Conservation (phyloP, 805 yeast genomes). For the Starmera pachycereana region DNA sequence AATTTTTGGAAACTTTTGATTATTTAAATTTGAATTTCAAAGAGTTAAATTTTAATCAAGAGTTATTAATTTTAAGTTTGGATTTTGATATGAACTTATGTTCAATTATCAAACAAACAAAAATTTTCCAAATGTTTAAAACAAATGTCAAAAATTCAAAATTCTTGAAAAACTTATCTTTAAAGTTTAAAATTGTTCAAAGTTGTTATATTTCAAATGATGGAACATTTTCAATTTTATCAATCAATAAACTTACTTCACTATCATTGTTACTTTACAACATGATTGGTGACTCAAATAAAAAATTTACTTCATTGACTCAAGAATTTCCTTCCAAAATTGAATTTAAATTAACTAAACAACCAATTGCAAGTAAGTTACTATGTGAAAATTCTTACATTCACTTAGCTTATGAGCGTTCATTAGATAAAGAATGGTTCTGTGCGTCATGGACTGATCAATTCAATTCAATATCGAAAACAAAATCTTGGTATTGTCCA, state of each 20-base stretch:
- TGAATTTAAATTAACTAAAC: constrained; percentile 31
- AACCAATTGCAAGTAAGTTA: constrained; percentile 24
- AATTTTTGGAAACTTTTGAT: background rate
- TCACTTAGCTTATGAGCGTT: constrained; percentile 79
- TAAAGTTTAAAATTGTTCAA: constrained; percentile 29
- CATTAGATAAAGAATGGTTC: constrained; percentile 75
- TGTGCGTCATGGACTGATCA: constrained; percentile 88
- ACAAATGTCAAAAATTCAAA: constrained; percentile 6
- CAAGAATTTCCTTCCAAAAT: constrained; percentile 32
- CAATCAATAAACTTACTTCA: constrained; percentile 27
- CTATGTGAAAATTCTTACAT: constrained; percentile 63
- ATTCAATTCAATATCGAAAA: constrained; percentile 50
- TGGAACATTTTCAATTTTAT: constrained; percentile 22
- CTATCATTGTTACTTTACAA: constrained; percentile 50
- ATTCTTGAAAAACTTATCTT: background rate
- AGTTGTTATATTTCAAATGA: constrained; percentile 27
- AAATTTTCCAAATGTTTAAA: constrained; percentile 37
- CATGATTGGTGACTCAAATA: constrained; percentile 32
- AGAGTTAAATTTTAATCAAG: constrained; percentile 3
- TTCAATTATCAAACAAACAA: constrained; percentile 37
- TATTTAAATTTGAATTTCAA: constrained; percentile 1
- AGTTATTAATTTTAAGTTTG: constrained; percentile 11
- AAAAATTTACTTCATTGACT: constrained; percentile 28
- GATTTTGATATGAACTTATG: constrained; percentile 19
- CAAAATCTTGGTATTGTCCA: constrained; percentile 55